A percentile compares a stretch with the other conserved stretches of the same genome.
phyloP scores from a whole-genome alignment of 441 rosid genomes.

The Biscutella laevigata region DNA sequence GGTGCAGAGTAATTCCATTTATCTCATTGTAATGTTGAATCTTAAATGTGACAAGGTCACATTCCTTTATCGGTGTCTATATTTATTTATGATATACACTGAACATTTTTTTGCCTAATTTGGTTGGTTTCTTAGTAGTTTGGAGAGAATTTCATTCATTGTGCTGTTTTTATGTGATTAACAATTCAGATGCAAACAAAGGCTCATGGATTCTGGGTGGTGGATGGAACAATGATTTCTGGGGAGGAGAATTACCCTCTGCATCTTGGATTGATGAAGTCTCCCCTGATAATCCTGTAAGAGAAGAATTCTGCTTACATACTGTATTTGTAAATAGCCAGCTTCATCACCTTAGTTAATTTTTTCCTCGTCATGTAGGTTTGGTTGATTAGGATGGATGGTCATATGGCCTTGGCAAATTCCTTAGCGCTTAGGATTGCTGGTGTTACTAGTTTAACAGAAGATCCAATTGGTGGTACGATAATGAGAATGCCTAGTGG shows the following conservation, averaged over 20 bases:
- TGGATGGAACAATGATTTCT: slow-evolving; percentile 89
- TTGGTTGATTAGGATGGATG: slow-evolving; percentile 83
- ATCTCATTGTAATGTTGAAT: slow-evolving; percentile 12
- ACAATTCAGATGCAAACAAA: slow-evolving; percentile 39
- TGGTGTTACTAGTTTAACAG: slow-evolving; percentile 43
- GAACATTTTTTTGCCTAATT: not conserved
- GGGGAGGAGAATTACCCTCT: slow-evolving; percentile 85
- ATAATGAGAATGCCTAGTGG: slow-evolving; percentile 49
- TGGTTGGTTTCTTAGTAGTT: not conserved
- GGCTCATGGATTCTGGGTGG: slow-evolving; percentile 85
- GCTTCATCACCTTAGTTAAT: not conserved
- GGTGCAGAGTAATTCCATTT: slow-evolving; percentile 44
- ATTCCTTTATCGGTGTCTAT: slow-evolving; percentile 1
- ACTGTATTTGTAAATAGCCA: not conserved
- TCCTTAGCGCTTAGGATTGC: slow-evolving; percentile 57
- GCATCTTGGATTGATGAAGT: slow-evolving; percentile 78
- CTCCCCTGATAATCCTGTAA: slow-evolving; percentile 67
- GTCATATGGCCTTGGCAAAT: slow-evolving; percentile 90
- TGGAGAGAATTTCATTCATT: slow-evolving; percentile 25
- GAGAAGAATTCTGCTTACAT: not conserved
- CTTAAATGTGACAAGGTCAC: not conserved
- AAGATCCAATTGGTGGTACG: slow-evolving; percentile 73
- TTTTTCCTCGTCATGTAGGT: slow-evolving; percentile 33
- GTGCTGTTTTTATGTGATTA: not conserved
- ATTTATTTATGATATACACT: not conserved